Percentiles rank a stretch among this genome's conserved stretches.
Evolutionary conservation across 345 rosid species (phyloP).

Genomic region (Acer yangbiense): DNA sequence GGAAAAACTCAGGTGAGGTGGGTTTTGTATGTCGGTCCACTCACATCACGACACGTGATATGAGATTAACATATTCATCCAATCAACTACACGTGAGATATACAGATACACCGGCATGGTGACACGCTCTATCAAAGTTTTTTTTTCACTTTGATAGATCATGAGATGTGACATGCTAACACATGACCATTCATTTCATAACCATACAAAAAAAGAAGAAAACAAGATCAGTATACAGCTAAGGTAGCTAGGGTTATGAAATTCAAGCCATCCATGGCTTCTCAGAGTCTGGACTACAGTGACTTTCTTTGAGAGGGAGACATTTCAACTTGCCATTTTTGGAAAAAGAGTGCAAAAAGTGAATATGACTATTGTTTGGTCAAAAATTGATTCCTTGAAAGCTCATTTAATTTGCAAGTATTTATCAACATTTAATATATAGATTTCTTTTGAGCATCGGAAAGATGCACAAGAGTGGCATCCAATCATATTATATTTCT

Average conservation of each 20-base stretch:
- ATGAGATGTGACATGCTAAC: not conserved
- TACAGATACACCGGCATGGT: not conserved
- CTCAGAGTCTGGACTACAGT: not conserved
- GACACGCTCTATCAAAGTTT: not conserved
- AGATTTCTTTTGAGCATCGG: not conserved
- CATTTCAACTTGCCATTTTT: not conserved
- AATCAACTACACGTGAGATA: too few relatives aligned
- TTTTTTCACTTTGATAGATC: not conserved
- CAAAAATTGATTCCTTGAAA: not conserved
- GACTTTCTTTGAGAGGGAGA: not conserved
- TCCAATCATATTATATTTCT: not conserved
- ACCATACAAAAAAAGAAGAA: not conserved
- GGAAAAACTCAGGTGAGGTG: not conserved
- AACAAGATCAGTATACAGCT: not conserved
- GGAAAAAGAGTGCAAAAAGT: not conserved
- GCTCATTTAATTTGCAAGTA: not conserved
- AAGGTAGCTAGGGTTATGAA: not conserved
- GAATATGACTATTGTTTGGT: not conserved
- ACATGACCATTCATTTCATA: not conserved
- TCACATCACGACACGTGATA: not conserved
- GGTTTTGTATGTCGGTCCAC: not conserved
- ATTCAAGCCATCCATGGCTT: not conserved
- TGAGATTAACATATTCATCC: too few relatives aligned
- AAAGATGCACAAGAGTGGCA: not conserved
- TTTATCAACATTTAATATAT: not conserved